Percentiles rank a stretch among this genome's conserved stretches.
Evolutionary conservation across 2,329 filamentous ascomycete genomes (phyloP).

Genomic region (Gyromitra esculenta): DNA sequence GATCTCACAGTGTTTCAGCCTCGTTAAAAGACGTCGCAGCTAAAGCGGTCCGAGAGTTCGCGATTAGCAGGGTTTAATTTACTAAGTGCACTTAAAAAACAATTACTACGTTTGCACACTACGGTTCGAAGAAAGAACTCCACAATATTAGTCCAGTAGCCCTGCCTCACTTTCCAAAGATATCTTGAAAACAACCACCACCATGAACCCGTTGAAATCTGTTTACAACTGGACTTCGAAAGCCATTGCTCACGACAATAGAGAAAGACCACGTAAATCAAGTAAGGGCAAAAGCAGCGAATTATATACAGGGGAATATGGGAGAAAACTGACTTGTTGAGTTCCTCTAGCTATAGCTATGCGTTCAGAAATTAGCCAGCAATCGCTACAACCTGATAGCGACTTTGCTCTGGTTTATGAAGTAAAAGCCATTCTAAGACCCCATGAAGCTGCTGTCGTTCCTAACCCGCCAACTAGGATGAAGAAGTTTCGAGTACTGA

Average conservation of each 20-base stretch:
- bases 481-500: background rate
- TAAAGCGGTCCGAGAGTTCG: too few relatives aligned
- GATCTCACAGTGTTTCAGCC: too few relatives aligned
- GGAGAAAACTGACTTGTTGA: background rate
- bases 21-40: too few relatives aligned
- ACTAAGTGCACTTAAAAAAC: background rate
- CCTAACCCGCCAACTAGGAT: background rate
- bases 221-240: conserved; percentile 15
- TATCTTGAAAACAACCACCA: background rate
- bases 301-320: background rate
- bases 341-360: background rate
- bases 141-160: background rate
- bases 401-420: conserved; percentile 1
- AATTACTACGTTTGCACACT: background rate
- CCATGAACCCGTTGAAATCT: conserved; percentile 14
- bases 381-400: conserved; percentile 12
- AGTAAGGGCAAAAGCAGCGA: background rate
- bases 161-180: background rate
- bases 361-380: background rate
- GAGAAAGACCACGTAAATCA: background rate
- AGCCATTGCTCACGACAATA: background rate
- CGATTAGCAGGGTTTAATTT: too few relatives aligned
- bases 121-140: background rate
- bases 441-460: background rate
- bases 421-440: background rate